A percentile compares a stretch with the other conserved stretches of the same genome.
phyloP scores from a whole-genome alignment of 1,139 yeast species.

The Tardiomyces digboiensis region DNA sequence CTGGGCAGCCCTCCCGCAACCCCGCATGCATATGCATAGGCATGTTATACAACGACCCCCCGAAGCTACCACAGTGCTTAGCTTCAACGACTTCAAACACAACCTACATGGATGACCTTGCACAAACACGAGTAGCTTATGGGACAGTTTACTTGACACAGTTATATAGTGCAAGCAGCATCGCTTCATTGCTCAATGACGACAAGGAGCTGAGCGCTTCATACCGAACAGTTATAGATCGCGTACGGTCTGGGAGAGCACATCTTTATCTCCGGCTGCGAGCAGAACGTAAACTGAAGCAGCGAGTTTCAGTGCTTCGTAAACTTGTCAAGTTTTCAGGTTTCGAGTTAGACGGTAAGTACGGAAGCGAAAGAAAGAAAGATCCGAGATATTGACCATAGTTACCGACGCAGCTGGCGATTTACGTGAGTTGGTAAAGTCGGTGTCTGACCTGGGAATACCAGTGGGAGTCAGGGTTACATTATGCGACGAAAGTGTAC shows the following conservation, averaged over 20 bases:
- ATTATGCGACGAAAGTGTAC: background rate
- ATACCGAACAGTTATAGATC: background rate
- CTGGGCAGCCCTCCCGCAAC: too few relatives aligned
- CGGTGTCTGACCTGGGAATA: background rate
- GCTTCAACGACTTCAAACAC: too few relatives aligned
- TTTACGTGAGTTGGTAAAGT: background rate
- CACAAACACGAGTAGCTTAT: background rate
- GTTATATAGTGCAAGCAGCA: background rate
- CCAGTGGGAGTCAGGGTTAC: background rate
- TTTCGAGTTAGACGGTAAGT: background rate
- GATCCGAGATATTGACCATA: background rate
- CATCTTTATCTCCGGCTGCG: background rate
- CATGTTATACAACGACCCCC: too few relatives aligned
- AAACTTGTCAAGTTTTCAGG: background rate
- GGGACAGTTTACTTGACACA: background rate
- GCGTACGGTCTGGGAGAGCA: background rate
- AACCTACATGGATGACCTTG: background rate
- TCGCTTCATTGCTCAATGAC: background rate
- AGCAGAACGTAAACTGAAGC: background rate
- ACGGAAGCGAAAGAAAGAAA: background rate
- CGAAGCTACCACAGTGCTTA: too few relatives aligned
- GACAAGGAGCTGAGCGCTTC: background rate
- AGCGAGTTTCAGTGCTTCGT: background rate
- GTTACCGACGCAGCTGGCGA: background rate
- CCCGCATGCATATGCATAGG: too few relatives aligned